A percentile compares a stretch with the other conserved stretches of the same genome.
phyloP scores from a whole-genome alignment of 176 grass and related monocot genomes.

The Pontederia paniculata region DNA sequence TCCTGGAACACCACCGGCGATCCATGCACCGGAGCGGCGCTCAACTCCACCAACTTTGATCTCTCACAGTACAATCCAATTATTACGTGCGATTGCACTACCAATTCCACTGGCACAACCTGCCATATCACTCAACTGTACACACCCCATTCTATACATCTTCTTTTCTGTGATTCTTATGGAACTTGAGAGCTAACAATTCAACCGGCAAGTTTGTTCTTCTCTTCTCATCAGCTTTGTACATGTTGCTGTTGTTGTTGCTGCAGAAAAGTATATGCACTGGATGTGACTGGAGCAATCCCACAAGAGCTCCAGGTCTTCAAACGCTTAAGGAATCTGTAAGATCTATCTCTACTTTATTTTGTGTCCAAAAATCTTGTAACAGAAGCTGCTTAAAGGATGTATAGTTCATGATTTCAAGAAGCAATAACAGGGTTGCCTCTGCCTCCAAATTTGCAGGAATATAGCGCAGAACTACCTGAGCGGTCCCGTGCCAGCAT shows the following conservation, averaged over 20 bases:
- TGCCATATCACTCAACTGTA: conserved; percentile 32
- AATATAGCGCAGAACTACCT: background rate
- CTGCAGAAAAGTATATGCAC: background rate
- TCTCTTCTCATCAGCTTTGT: background rate
- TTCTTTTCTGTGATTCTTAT: background rate
- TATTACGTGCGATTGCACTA: conserved; percentile 30
- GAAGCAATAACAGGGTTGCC: background rate
- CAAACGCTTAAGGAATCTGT: background rate
- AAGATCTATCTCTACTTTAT: background rate
- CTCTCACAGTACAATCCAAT: conserved; percentile 8
- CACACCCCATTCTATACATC: background rate
- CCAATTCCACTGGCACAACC: conserved; percentile 4
- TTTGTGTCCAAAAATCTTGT: background rate
- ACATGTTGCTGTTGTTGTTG: background rate
- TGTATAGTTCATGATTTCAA: background rate
- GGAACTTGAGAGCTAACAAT: background rate
- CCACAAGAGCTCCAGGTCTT: conserved; percentile 13
- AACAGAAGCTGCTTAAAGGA: background rate
- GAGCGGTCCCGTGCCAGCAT: conserved; percentile 7
- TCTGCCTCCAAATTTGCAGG: conserved; percentile 2
- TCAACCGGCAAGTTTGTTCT: background rate
- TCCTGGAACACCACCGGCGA: conserved; percentile 29
- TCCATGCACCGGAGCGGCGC: conserved; percentile 24
- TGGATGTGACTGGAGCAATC: background rate
- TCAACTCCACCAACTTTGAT: background rate